Evolutionary conservation across 345 rosid species (phyloP), one percentile per base, ranked within the genome.

Genomic region (Gossypium raimondii): DNA sequence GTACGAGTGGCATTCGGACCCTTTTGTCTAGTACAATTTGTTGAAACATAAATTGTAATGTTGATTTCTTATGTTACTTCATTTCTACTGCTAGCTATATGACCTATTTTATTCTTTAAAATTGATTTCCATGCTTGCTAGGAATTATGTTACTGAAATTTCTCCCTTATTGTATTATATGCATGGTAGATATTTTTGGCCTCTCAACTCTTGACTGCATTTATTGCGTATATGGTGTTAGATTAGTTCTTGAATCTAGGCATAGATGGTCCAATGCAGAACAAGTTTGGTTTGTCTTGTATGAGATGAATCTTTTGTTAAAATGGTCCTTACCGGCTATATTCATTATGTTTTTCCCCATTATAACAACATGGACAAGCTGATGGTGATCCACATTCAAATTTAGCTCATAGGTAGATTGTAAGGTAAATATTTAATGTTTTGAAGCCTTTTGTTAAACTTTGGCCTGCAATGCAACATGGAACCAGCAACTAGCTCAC

Each of bases 1-100:
- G 82, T 93, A 53, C 85, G 83, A 85, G 44, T 29, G 50, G 73
- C 18, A 69, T 48, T 67, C 75, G 11, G 41, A 34, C 7, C 41
- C 7, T 34, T 34, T 34, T 34, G 41, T 34, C 41, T 7, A 5
- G 7, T 34, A 34, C 41, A 34, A 1, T 34, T 34, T 34, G 7
- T 34, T 34, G 7, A 34, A 64, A 11, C 12, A 45, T 41, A 64
- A 3, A 50, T 10, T 64, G 14, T 41, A 64, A n/a, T 41, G 16
- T 41, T 1, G 16, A 41, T 17, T 17, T 64, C 69, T 41, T 9
- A 47, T 41, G 20, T 47, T 34, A 17, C 22, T n/a, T n/a, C 16
- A n/a, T 64, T 64, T 64, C 25, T 41, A 47, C 48, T 11, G 16
- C 18, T 7, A 34, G 41, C 41, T 34, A 34, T 34, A 34, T 34